Conservation (phyloP, 2,329 filamentous ascomycete species). For the Eutypella sp. region DNA sequence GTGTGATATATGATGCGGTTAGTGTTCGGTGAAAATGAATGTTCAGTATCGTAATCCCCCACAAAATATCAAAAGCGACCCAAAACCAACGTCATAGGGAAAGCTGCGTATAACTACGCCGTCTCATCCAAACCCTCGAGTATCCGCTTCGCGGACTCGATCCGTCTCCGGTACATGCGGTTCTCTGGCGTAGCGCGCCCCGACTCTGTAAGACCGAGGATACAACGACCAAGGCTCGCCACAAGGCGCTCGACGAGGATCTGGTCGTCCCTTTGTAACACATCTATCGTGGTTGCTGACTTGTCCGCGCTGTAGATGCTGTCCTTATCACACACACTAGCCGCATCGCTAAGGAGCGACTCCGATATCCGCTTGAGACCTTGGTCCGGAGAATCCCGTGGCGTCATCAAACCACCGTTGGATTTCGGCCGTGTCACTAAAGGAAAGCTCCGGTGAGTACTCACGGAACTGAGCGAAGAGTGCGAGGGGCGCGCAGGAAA, state of each 20-base stretch:
- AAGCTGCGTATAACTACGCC: not conserved
- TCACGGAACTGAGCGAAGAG: slow-evolving; percentile 52
- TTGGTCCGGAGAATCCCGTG: slow-evolving; percentile 44
- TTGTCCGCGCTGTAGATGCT: slow-evolving; percentile 23
- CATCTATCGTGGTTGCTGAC: slow-evolving; percentile 37
- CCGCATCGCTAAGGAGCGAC: slow-evolving; percentile 43
- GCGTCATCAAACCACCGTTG: slow-evolving; percentile 42
- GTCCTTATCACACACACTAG: slow-evolving; percentile 34
- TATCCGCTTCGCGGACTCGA: slow-evolving; percentile 69
- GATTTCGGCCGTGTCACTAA: slow-evolving; percentile 49
- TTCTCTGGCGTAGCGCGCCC: slow-evolving; percentile 52
- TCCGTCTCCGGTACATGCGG: slow-evolving; percentile 61
- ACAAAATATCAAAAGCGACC: too few relatives aligned
- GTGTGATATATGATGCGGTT: too few relatives aligned
- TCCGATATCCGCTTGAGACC: slow-evolving; percentile 45
- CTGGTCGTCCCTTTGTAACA: slow-evolving; percentile 52
- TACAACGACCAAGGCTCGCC: slow-evolving; percentile 54
- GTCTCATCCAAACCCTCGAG: slow-evolving; percentile 61
- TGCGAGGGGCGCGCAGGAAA: slow-evolving; percentile 50
- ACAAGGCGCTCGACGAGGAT: slow-evolving; percentile 56
- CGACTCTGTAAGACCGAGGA: slow-evolving; percentile 52
- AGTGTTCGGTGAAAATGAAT: too few relatives aligned
- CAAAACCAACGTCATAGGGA: too few relatives aligned
- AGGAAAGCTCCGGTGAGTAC: slow-evolving; percentile 58
- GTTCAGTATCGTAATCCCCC: too few relatives aligned